These are phyloP conservation scores for Hypoxylon fragiforme DNA, from an alignment of 495 filamentous ascomycete genomes.

Conservation along the genomic window DNA sequence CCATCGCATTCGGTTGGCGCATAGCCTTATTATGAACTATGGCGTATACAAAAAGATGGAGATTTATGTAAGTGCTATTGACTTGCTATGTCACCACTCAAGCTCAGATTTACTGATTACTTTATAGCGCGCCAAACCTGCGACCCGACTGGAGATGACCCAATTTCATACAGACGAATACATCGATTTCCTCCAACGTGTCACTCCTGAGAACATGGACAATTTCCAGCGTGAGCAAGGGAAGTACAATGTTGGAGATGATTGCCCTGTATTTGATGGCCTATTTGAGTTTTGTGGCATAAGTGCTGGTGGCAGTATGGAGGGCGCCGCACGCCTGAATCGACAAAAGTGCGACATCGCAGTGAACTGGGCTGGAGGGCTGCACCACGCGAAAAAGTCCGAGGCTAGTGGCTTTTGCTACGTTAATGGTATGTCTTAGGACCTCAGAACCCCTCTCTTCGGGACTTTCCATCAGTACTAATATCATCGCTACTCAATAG, in stretches of 20 bases:
- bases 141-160: conserved; percentile 95
- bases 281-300: conserved; percentile 98
- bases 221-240: conserved; percentile 86
- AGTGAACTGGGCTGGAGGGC: conserved; percentile 95
- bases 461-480: background rate
- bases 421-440: conserved; percentile 74
- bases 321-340: conserved; percentile 90
- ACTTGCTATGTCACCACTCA: background rate
- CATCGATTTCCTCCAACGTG: conserved; percentile 94
- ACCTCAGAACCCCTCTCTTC: background rate
- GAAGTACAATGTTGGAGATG: conserved; percentile 97
- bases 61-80: conserved; percentile 74
- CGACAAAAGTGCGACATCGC: conserved; percentile 95
- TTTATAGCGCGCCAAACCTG: conserved; percentile 88
- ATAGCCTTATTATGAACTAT: conserved; percentile 99
- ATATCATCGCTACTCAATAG: conserved; percentile 45
- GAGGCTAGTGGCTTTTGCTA: conserved; percentile 98
- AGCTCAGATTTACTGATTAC: background rate
- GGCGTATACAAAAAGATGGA: conserved; percentile 98
- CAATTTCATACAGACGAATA: conserved; percentile 99
- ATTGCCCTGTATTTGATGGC: conserved; percentile 97
- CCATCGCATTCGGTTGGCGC: conserved; percentile 94
- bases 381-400: conserved; percentile 96
- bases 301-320: conserved; percentile 96
- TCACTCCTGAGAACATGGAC: conserved; percentile 99